Percentiles rank a stretch among this genome's conserved stretches.
These are phyloP conservation scores for Apiotrichum montevideense DNA, from an alignment of 1,284 basidiomycete genomes.

Conservation along the genomic window DNA sequence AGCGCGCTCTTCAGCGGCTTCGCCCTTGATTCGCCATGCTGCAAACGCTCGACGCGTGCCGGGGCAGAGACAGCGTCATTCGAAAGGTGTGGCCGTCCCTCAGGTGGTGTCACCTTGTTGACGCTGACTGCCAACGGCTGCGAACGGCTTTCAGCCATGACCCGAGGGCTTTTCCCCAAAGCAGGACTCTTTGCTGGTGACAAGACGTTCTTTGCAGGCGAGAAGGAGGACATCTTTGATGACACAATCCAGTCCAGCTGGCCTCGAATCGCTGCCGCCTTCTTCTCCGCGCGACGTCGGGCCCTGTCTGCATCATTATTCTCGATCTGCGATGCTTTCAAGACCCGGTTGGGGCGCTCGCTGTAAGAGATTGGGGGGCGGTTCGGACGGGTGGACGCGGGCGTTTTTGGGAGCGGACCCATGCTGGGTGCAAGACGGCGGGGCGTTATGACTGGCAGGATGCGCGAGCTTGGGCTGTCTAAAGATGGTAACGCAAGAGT, in stretches of 20 bases:
- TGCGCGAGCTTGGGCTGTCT: constrained; percentile 1
- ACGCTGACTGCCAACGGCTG: no score
- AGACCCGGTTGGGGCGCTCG: background rate
- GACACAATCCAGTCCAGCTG: background rate
- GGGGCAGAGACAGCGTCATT: no score
- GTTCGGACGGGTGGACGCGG: background rate
- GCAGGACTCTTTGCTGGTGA: no score
- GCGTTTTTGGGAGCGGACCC: background rate
- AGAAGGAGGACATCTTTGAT: background rate
- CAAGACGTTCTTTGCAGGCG: background rate
- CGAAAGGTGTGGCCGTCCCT: no score
- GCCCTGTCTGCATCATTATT: background rate
- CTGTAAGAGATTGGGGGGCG: background rate
- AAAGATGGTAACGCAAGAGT: constrained; percentile 1
- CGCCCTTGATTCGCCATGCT: no score
- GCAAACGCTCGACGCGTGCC: no score
- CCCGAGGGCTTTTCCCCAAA: no score
- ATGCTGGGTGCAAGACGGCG: background rate
- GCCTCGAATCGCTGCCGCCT: background rate
- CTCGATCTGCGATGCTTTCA: background rate
- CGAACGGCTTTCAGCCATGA: no score
- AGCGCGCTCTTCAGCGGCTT: background rate
- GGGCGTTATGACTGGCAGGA: background rate
- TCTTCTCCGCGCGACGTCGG: background rate
- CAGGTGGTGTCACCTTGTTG: no score